Evolutionary conservation across 352 stramenopile genomes (phyloP).

Genomic region (Globisporangium barbulae): DNA sequence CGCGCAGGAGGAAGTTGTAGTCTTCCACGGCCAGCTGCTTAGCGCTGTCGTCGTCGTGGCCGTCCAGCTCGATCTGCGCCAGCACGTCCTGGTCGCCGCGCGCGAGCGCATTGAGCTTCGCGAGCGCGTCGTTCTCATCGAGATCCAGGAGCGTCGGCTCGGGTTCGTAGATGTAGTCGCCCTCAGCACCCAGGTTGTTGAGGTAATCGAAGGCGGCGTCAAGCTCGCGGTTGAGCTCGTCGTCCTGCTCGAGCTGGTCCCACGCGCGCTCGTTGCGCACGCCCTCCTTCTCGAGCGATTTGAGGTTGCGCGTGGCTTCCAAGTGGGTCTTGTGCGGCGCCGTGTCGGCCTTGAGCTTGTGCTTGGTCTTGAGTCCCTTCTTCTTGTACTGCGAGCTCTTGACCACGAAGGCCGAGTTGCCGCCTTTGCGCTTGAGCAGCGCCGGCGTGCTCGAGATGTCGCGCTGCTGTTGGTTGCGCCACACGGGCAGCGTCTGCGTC

Average conservation of each 20-base stretch:
- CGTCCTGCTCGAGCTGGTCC: constrained; percentile 52
- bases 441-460: constrained; percentile 37
- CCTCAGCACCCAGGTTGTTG: constrained; percentile 52
- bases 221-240: constrained; percentile 57
- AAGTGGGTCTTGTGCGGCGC: constrained; percentile 55
- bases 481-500: constrained; percentile 2
- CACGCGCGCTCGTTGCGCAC: constrained; percentile 50
- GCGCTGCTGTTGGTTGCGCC: constrained; percentile 12
- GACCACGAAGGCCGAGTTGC: constrained; percentile 58
- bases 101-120: constrained; percentile 69
- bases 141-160: constrained; percentile 61
- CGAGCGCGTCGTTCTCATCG: constrained; percentile 57
- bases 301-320: constrained; percentile 45
- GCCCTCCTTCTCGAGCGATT: constrained; percentile 31
- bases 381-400: constrained; percentile 56
- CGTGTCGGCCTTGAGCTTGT: constrained; percentile 66
- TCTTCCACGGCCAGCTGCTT: constrained; percentile 53
- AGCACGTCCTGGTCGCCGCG: constrained; percentile 37
- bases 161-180: constrained; percentile 66
- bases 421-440: constrained; percentile 64
- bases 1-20: constrained; percentile 73
- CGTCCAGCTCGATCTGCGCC: constrained; percentile 32
- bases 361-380: constrained; percentile 51
- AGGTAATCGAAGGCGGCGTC: constrained; percentile 73
- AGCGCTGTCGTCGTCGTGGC: constrained; percentile 10